phyloP scores from a whole-genome alignment of 2,329 filamentous ascomycete genomes.

The Paecilomyces niveus region DNA sequence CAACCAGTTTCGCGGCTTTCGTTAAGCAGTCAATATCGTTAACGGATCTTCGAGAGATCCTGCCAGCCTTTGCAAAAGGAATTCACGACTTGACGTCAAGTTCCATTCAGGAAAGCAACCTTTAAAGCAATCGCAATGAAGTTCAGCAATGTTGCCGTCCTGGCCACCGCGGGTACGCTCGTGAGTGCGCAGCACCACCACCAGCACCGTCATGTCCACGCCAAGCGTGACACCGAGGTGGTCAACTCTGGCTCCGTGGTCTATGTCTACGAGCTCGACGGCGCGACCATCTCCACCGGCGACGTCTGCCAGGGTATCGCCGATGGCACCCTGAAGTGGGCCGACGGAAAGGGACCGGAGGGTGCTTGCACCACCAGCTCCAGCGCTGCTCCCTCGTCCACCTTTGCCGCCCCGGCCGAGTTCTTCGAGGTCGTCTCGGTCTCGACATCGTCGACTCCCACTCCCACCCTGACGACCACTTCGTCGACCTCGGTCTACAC shows the following conservation, averaged over 20 bases:
- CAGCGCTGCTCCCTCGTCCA: slow-evolving; percentile 16
- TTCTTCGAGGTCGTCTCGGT: slow-evolving; percentile 45
- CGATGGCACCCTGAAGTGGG: slow-evolving; percentile 59
- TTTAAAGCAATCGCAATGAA: slow-evolving; percentile 27
- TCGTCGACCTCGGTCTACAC: slow-evolving; percentile 16
- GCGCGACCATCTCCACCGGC: slow-evolving; percentile 49
- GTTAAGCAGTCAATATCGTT: slow-evolving; percentile 1
- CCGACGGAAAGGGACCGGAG: slow-evolving; percentile 54
- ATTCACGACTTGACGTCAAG: slow-evolving; percentile 7
- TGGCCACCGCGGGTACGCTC: slow-evolving; percentile 37
- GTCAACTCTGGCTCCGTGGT: slow-evolving; percentile 45
- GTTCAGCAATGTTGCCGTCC: slow-evolving; percentile 31
- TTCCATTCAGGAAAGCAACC: neutral
- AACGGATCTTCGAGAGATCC: slow-evolving; percentile 12
- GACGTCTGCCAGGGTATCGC: slow-evolving; percentile 66
- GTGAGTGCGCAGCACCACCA: slow-evolving; percentile 37
- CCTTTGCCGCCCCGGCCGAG: slow-evolving; percentile 32
- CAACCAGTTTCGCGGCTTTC: neutral
- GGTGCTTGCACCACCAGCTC: slow-evolving; percentile 41
- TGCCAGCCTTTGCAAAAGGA: slow-evolving; percentile 8
- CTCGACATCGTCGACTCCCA: slow-evolving; percentile 12
- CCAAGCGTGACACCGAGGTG: slow-evolving; percentile 34
- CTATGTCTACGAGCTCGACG: slow-evolving; percentile 66
- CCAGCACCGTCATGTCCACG: slow-evolving; percentile 34
- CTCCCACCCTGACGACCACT: slow-evolving; percentile 9